Conservation (phyloP, 2,329 filamentous ascomycete species). For the Zymoseptoria crescenta region DNA sequence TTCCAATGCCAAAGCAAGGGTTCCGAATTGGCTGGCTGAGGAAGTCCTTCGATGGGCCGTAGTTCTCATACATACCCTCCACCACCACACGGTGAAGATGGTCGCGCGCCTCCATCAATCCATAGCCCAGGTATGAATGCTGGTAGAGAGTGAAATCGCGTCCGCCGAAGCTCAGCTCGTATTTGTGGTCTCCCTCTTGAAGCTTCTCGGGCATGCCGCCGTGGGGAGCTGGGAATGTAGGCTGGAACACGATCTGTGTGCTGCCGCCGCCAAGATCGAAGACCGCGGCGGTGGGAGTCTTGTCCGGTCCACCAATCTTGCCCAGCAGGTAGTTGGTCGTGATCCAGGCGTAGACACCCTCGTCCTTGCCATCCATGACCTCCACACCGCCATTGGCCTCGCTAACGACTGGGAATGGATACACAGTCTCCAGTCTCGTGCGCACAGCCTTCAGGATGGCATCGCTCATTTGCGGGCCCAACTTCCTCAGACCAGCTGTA, state of each 20-base stretch:
- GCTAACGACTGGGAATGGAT: constrained; percentile 90
- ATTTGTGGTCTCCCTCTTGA: constrained; percentile 89
- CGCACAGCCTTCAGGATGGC: constrained; percentile 83
- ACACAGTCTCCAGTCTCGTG: constrained; percentile 72
- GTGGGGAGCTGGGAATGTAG: constrained; percentile 68
- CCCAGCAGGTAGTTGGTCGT: constrained; percentile 97
- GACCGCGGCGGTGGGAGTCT: constrained; percentile 82
- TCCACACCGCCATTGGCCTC: constrained; percentile 78
- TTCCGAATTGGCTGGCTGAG: constrained; percentile 64
- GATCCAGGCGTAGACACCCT: constrained; percentile 98
- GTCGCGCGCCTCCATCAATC: constrained; percentile 88
- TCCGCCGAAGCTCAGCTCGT: constrained; percentile 81
- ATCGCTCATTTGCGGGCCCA: constrained; percentile 71
- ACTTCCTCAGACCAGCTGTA: constrained; percentile 82
- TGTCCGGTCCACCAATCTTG: constrained; percentile 89
- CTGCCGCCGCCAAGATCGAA: constrained; percentile 94
- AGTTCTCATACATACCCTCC: constrained; percentile 58
- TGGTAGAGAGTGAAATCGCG: constrained; percentile 91
- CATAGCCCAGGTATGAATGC: constrained; percentile 95
- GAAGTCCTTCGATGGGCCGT: constrained; percentile 55
- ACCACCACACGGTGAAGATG: constrained; percentile 72
- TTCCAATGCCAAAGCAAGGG: constrained; percentile 78
- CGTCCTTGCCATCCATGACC: constrained; percentile 95
- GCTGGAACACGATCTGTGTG: constrained; percentile 97
- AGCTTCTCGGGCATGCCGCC: constrained; percentile 82